phyloP scores from a whole-genome alignment of 768 basidiomycete genomes.

The Suillus bovinus region DNA sequence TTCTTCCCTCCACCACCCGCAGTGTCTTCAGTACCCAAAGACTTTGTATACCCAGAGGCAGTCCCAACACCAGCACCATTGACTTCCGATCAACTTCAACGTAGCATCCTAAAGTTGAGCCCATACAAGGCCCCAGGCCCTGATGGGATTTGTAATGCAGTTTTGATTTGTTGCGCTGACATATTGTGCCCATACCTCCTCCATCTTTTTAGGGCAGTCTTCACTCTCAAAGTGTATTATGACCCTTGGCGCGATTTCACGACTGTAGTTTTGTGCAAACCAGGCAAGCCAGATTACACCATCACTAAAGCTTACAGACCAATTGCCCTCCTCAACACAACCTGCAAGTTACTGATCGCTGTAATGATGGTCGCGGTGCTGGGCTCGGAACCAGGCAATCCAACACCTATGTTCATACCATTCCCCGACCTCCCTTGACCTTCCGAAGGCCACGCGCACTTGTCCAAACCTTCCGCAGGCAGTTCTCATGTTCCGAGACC shows the following conservation, averaged over 20 bases:
- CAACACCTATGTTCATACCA: too few relatives aligned
- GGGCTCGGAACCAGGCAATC: too few relatives aligned
- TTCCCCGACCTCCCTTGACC: too few relatives aligned
- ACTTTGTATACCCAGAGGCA: slow-evolving; percentile 13
- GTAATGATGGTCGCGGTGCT: too few relatives aligned
- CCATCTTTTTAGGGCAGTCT: slow-evolving; percentile 13
- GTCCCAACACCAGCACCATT: neutral
- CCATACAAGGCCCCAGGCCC: slow-evolving; percentile 26
- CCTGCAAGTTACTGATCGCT: too few relatives aligned
- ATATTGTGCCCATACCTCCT: slow-evolving; percentile 10
- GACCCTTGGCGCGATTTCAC: slow-evolving; percentile 25
- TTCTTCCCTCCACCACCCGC: slow-evolving; percentile 28
- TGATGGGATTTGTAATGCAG: slow-evolving; percentile 30
- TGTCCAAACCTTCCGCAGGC: too few relatives aligned
- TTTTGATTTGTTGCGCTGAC: slow-evolving; percentile 17
- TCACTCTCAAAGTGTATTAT: slow-evolving; percentile 16
- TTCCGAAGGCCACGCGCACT: too few relatives aligned
- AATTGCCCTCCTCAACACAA: slow-evolving; percentile 36
- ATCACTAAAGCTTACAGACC: slow-evolving; percentile 37
- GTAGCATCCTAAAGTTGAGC: slow-evolving; percentile 12
- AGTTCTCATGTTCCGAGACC: too few relatives aligned
- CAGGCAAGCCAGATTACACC: slow-evolving; percentile 36
- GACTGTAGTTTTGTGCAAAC: slow-evolving; percentile 37
- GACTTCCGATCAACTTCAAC: slow-evolving; percentile 14
- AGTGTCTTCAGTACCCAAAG: neutral